Percentiles rank a stretch among this genome's conserved stretches.
These are phyloP conservation scores for Colletotrichum theobromicola DNA, from an alignment of 2,329 filamentous ascomycete genomes.

Conservation along the genomic window DNA sequence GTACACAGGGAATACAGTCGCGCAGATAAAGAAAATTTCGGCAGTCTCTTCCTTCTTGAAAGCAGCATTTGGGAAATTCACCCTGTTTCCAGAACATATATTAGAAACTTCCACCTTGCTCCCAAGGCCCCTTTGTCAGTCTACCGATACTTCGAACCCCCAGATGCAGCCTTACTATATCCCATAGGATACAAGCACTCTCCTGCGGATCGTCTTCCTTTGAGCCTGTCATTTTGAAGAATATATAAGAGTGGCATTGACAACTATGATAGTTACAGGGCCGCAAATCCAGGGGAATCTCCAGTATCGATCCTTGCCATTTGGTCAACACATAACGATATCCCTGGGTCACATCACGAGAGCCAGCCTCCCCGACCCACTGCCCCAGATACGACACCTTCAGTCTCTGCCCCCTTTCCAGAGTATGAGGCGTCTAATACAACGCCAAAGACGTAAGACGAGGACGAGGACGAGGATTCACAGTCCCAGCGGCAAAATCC, in stretches of 20 bases:
- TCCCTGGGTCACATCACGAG: neutral
- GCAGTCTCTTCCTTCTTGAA: no score
- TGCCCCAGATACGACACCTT: neutral
- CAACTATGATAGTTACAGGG: neutral
- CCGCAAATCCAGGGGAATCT: neutral
- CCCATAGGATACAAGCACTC: neutral
- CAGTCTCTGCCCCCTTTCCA: neutral
- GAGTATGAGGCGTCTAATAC: neutral
- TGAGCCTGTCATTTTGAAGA: accelerated
- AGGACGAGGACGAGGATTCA: accelerated
- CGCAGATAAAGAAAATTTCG: no score
- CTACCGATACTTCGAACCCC: neutral
- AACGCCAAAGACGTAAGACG: accelerated
- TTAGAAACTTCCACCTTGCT: neutral
- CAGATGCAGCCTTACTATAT: neutral
- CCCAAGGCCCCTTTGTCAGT: neutral
- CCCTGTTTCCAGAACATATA: neutral
- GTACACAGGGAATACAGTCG: no score
- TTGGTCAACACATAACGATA: neutral
- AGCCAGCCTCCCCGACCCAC: neutral
- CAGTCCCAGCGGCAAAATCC: accelerated
- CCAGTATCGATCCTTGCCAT: neutral
- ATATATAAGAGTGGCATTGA: neutral
- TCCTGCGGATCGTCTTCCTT: neutral
- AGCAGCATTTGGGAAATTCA: no score